Base-by-base conservation (phyloP, 1,284 basidiomycete species). In the Rhodotorula sp. region DNA sequence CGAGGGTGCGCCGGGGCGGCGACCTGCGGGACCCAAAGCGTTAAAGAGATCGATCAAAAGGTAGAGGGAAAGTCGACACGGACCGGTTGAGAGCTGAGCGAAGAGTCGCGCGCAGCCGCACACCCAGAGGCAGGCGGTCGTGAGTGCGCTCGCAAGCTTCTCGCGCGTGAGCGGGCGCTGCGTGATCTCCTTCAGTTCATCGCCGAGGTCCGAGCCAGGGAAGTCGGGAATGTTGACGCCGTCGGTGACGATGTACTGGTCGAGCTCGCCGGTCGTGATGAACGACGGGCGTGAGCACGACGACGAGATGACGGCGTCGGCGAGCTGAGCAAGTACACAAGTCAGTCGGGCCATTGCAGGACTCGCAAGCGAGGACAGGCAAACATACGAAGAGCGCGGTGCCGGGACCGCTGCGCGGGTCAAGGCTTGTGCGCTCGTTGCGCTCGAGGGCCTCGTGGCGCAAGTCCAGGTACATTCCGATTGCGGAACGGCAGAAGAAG, bases 161-260 rank as follows among this genome's bases (percentile, higher is more conserved):
- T 63, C 52, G 23, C 42, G 48, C 41, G 64, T 66, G 8, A 68
- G 27, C 52, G 67, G 68, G 12, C 42, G 34, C 34, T 67, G 54
- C 12, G 72, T 55, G 27, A 69, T 61, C 34, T 46, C 23, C 14
- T 58, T 49, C 23, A 75, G 61, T 44, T 66, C 67, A 23, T 60
- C 34, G 21, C 42, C 48, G 1, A 75, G 69, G 10, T 64, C 55
- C 4, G 66, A 57, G 14, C 66, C 62, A 34, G 61, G 64, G 23
- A 75, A 70, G 52, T 75, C 67, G 46, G 74, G 74, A 10, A 75
- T 50, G 3, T 46, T 49, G 16, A 73, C 67, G 17, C 71, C 67
- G 48, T 68, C 64, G 10, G 61, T 49, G 12, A 67, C n/a, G 53
- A 66, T 69, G 62, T 68, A 71, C 41, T 17, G 34, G 21, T 67